Evolutionary conservation across 2,329 filamentous ascomycete species (phyloP), one percentile per base, ranked within the genome.

Genomic region (Calonectria naviculata): DNA sequence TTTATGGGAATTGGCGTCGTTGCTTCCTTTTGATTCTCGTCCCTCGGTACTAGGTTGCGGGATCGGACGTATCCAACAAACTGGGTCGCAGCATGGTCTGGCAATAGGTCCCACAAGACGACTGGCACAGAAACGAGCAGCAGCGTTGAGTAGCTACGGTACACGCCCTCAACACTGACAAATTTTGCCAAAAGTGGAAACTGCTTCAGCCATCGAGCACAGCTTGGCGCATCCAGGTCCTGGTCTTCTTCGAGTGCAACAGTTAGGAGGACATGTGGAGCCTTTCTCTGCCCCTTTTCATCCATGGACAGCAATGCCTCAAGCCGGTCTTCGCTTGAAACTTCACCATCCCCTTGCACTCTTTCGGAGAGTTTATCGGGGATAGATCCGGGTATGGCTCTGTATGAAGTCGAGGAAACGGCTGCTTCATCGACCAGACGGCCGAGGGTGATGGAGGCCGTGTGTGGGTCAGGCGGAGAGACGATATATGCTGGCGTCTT

Each of bases 31-130:
- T 56, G 61, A 28, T 54, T 7, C 44, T 63, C 64, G 9, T 76
- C 69, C 60, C 46, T 72, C 21, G 67, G 71, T 61, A 70, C 49
- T 15, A 78, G 68, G 67, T 78, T 78, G 47, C 73, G 66, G 44
- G 76, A 76, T 67, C 72, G 78, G 38, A 78, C 72, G 42, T 78
- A 78, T 49, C 76, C 77, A 47, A 78, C 75, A 72, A 78, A 78
- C 56, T 78, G 76, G 34, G 74, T 75, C n/a, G 76, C 77, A 13
- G 72, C 73, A 56, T 78, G 75, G 26, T 78, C 76, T 44, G 75
- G 72, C 26, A 78, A 44, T 29, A 78, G 56, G 67, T 78, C 67
- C 75, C 77, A 78, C 46, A 78, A 42, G 17, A 78, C 73, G 9
- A 78, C 76, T n/a, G 77, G 76, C 2, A 78, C 74, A 15, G 76